Conservation (phyloP, 441 rosid genomes). For the Populus hybrid region DNA sequence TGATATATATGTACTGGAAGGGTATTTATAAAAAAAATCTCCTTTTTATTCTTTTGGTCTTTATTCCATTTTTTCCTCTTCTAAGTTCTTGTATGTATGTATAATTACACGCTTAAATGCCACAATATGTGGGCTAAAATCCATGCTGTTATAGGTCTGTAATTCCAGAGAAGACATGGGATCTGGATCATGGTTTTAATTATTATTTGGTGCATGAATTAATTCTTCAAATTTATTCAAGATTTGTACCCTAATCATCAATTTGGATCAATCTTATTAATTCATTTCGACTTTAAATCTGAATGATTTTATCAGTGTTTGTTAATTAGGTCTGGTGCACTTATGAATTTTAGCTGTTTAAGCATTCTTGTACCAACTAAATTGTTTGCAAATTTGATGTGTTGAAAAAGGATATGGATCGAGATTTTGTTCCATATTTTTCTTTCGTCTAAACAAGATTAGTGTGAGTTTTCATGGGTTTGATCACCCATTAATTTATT, state of each 20-base stretch:
- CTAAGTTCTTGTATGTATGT: not conserved
- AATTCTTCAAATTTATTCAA: not conserved
- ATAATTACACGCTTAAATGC: slow-evolving; percentile 11
- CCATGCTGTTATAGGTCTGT: not conserved
- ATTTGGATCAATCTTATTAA: too few relatives aligned
- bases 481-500: not conserved
- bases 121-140: not conserved
- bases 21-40: not conserved
- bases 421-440: not conserved
- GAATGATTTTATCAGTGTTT: not conserved
- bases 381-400: not conserved
- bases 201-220: not conserved
- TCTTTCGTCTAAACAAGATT: not conserved
- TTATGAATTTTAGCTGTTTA: not conserved
- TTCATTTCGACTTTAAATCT: not conserved
- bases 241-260: not conserved
- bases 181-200: slow-evolving; percentile 3
- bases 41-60: not conserved
- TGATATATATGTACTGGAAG: not conserved
- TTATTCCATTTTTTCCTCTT: not conserved
- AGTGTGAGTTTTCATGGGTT: not conserved
- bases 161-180: not conserved
- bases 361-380: not conserved
- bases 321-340: not conserved
- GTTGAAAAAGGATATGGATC: not conserved